These are phyloP conservation scores for Oidiodendron maius DNA, from an alignment of 495 filamentous ascomycete species.

Conservation along the genomic window DNA sequence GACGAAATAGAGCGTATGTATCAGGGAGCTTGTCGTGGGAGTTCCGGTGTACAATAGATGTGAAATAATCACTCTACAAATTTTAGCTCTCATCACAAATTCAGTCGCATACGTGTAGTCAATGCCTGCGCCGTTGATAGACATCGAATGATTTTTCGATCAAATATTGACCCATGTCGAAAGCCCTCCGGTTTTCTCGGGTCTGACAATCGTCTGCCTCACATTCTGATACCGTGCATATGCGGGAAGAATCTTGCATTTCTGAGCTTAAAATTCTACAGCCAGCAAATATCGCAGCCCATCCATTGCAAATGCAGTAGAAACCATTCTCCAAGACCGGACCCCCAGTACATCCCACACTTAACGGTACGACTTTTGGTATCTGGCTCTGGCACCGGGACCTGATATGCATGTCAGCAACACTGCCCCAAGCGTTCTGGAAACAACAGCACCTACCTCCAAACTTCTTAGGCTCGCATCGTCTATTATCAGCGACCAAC, in stretches of 20 bases:
- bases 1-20: constrained; percentile 24
- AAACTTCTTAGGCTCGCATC: constrained; percentile 85
- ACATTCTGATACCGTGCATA: background rate
- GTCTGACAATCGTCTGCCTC: no score
- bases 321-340: constrained; percentile 22
- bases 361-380: constrained; percentile 84
- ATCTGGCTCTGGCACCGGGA: constrained; percentile 90
- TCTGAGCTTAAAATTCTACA: constrained; percentile 22
- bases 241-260: constrained; percentile 22
- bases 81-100: no score
- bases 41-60: background rate
- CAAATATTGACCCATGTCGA: no score
- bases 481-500: constrained; percentile 94
- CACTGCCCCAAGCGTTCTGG: constrained; percentile 15
- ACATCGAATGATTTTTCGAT: no score
- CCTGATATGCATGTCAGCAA: constrained; percentile 31
- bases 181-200: no score
- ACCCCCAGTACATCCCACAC: constrained; percentile 7
- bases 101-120: no score
- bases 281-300: constrained; percentile 20
- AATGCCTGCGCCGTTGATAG: no score
- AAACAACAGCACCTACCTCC: constrained; percentile 43
- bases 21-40: background rate
- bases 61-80: no score
- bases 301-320: constrained; percentile 27